Conservation (phyloP, 2,329 filamentous ascomycete genomes). For the Dryadomyces sulphureus region DNA sequence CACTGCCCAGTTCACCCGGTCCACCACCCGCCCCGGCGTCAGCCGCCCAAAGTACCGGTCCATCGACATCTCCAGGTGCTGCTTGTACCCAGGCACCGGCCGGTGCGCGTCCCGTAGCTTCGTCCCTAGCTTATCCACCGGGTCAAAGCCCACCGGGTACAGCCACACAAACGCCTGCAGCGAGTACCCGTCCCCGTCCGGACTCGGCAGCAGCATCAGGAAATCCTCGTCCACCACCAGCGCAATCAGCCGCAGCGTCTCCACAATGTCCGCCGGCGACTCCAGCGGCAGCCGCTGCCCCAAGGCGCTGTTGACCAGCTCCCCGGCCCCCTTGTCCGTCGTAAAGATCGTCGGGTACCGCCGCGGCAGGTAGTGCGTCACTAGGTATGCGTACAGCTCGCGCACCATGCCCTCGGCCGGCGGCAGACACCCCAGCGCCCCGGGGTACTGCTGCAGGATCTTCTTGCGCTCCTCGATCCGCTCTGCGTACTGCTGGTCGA, state of each 20-base stretch:
- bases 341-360: constrained; percentile 7
- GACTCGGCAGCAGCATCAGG: constrained; percentile 7
- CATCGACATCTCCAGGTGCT: constrained; percentile 8
- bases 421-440: constrained; percentile 5
- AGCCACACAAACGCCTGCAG: constrained; percentile 8
- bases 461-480: constrained; percentile 7
- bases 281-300: neutral
- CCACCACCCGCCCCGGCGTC: constrained; percentile 4
- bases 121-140: constrained; percentile 7
- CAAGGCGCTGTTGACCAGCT: constrained; percentile 3
- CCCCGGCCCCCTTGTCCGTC: neutral
- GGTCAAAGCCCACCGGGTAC: constrained; percentile 9
- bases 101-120: constrained; percentile 6
- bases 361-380: constrained; percentile 6
- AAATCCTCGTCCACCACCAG: constrained; percentile 9
- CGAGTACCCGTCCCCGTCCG: constrained; percentile 5
- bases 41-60: constrained; percentile 7
- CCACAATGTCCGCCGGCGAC: constrained; percentile 1
- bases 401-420: constrained; percentile 6
- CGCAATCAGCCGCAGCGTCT: constrained; percentile 2
- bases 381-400: constrained; percentile 7
- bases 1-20: constrained; percentile 9
- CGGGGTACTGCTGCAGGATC: constrained; percentile 6
- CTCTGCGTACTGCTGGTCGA: constrained; percentile 8
- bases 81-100: constrained; percentile 8